These are phyloP conservation scores for Colletotrichum sidae DNA, from an alignment of 2,329 filamentous ascomycete genomes.

Conservation along the genomic window DNA sequence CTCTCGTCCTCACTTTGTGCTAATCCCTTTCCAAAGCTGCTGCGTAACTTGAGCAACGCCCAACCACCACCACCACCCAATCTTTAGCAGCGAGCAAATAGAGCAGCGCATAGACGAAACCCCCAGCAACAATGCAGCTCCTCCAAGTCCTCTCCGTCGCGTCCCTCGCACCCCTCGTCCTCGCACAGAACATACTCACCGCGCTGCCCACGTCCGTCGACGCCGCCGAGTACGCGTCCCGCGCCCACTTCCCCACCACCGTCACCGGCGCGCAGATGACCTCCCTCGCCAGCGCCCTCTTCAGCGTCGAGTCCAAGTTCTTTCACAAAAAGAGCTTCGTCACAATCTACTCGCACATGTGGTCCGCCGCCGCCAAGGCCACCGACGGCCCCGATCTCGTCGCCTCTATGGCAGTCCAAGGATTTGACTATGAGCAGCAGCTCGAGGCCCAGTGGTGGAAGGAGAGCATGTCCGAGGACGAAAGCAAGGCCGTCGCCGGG, in stretches of 20 bases:
- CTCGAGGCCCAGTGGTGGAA: slow-evolving; percentile 14
- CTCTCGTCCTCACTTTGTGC: not conserved
- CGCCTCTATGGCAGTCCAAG: slow-evolving; percentile 24
- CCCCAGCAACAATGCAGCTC: slow-evolving; percentile 8
- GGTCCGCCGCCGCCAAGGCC: slow-evolving; percentile 36
- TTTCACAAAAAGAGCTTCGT: slow-evolving; percentile 20
- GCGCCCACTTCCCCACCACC: not conserved
- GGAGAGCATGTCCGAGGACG: slow-evolving; percentile 23
- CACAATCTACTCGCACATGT: slow-evolving; percentile 36
- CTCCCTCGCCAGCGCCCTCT: slow-evolving; percentile 30
- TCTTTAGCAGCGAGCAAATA: no score
- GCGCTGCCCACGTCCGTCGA: slow-evolving; percentile 21
- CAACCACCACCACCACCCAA: not conserved
- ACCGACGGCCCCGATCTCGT: slow-evolving; percentile 34
- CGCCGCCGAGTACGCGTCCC: slow-evolving; percentile 16
- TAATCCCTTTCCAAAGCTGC: not conserved
- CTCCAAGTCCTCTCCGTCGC: slow-evolving; percentile 3
- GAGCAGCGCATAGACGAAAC: no score
- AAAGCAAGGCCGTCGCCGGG: slow-evolving; percentile 12
- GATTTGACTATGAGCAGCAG: not conserved
- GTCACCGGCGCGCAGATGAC: slow-evolving; percentile 19
- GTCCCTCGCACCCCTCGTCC: not conserved
- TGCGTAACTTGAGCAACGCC: not conserved
- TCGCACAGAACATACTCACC: not conserved
- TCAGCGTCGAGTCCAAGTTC: slow-evolving; percentile 32